phyloP scores from a whole-genome alignment of 2,329 filamentous ascomycete species.

The Colletotrichum acutatum region DNA sequence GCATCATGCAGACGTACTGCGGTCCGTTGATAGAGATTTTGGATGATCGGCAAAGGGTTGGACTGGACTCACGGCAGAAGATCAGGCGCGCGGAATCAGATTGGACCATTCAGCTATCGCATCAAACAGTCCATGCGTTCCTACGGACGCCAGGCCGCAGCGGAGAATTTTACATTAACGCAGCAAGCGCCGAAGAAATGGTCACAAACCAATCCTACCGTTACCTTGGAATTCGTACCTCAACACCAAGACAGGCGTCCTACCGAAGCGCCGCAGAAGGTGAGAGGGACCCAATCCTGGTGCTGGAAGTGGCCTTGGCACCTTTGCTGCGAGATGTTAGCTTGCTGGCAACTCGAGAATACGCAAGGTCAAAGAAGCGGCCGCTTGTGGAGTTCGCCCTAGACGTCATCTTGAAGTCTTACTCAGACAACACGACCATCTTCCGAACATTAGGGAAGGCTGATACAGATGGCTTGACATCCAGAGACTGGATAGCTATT shows the following conservation, averaged over 20 bases:
- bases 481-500: neutral
- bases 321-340: neutral
- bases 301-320: neutral
- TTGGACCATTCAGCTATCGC: neutral
- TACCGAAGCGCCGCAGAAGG: neutral
- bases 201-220: neutral
- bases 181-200: neutral
- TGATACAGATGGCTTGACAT: neutral
- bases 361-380: neutral
- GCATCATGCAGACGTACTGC: neutral
- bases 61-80: neutral
- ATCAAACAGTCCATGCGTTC: neutral
- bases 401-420: neutral
- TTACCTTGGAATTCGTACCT: neutral
- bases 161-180: neutral
- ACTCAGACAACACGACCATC: neutral
- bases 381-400: neutral
- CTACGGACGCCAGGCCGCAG: neutral
- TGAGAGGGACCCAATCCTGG: neutral
- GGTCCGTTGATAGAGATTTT: neutral
- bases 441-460: neutral
- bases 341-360: neutral
- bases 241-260: accelerated
- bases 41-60: neutral
- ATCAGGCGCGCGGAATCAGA: neutral